Evolutionary conservation across 2,329 filamentous ascomycete genomes (phyloP), one percentile per base, ranked within the genome.

Genomic region (Pseudogymnoascus sp.): DNA sequence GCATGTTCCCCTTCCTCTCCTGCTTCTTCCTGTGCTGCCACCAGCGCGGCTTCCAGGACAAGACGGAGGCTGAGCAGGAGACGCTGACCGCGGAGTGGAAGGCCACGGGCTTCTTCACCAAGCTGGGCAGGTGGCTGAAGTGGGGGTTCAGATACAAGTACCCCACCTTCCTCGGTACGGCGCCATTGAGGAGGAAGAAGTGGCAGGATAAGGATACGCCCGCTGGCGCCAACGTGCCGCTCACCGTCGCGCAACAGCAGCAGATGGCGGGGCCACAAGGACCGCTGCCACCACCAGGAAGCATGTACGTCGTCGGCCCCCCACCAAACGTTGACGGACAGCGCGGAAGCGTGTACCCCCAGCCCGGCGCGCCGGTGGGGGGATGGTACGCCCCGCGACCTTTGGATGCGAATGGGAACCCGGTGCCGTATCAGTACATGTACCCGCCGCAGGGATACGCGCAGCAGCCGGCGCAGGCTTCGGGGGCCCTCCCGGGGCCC

Each of bases 131-230:
- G 1, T 60, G 57, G 57, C 35, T 60, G 9, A 36, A 36, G 17
- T 60, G 57, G 57, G 57, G 57, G 17, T 60, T 60, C 15, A 36
- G 57, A 9, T 60, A 60, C 15, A 60, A 60, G 15, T 60, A 60
- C 31, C 57, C 57, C 1, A 15, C 17, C 3, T 60, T 60, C 31
- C 31, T 60, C 8, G 57, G 57, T 4, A 4, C 57, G 2, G n/a
- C 35, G 5, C 31, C 57, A 0, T 13, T 36, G 17, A 21, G 57
- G 3, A 60, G 57, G 21, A 26, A 5, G 8, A 60, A 36, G 31
- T 60, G 57, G 57, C 31, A 60, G 31, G 57, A 60, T 35, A 60
- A 60, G 2, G 57, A 53, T 1, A 10, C 15, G 0, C 44, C 23
- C 1, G 10, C 11, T 6, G 40, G 17, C 10, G 40, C 40, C 10